Evolutionary conservation across 352 stramenopile species (phyloP).

Genomic region (Thraustochytrium striatum): DNA sequence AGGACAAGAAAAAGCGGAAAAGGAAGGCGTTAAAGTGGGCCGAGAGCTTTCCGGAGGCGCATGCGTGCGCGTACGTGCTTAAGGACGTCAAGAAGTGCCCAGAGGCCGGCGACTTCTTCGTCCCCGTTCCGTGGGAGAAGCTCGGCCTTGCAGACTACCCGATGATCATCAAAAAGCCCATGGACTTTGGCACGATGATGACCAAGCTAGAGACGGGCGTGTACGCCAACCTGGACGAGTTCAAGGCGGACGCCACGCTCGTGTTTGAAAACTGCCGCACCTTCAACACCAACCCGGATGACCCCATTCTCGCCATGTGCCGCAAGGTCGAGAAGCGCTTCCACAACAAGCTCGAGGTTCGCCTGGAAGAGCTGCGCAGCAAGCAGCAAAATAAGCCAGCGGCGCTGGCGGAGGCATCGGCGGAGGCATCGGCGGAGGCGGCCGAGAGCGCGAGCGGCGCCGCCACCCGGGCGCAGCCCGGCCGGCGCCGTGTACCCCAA

Average conservation of each 20-base stretch:
- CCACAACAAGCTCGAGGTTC: background rate
- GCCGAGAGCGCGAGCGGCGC: background rate
- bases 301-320: conserved; percentile 70
- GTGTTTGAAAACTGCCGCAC: conserved; percentile 77
- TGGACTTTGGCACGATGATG: conserved; percentile 76
- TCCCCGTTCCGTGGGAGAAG: conserved; percentile 21
- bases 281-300: conserved; percentile 65
- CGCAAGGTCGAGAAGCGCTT: conserved; percentile 65
- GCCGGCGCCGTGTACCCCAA: background rate
- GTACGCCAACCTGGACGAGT: conserved; percentile 70
- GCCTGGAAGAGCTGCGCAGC: background rate
- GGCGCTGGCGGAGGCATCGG: background rate
- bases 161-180: conserved; percentile 58
- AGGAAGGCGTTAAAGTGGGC: background rate
- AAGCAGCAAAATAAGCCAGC: background rate
- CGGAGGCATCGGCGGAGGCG: background rate
- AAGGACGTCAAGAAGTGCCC: conserved; percentile 16
- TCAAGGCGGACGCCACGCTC: conserved; percentile 66
- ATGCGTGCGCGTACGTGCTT: conserved; percentile 12
- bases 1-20: conserved; percentile 19
- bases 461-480: background rate
- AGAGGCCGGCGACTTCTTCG: background rate
- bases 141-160: conserved; percentile 7
- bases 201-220: conserved; percentile 61
- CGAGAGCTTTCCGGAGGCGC: conserved; percentile 21